Evolutionary conservation across 139 green algal species (phyloP).

Genomic region (Chlamydomonas sp.): DNA sequence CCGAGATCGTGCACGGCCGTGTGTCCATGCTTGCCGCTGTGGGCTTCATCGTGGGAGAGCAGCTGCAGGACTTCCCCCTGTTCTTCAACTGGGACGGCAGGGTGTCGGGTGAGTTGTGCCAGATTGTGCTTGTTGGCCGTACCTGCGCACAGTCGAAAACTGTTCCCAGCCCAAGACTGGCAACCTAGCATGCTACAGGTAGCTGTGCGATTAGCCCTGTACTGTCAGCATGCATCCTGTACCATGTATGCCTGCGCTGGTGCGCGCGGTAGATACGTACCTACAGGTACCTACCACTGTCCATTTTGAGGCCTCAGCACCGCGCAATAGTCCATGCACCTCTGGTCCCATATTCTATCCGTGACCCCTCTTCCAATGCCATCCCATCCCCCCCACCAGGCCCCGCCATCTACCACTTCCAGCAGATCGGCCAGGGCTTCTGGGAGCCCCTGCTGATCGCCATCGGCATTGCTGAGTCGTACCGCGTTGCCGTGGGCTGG

Average conservation of each 20-base stretch:
- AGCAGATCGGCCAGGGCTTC: slow-evolving; percentile 71
- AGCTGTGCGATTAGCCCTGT: too few relatives aligned
- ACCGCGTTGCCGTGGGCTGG: slow-evolving; percentile 66
- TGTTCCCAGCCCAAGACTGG: background rate
- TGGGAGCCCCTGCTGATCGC: slow-evolving; percentile 75
- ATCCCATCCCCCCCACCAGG: slow-evolving; percentile 34
- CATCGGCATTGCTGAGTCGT: slow-evolving; percentile 74
- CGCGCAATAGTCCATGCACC: too few relatives aligned
- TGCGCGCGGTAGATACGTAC: too few relatives aligned
- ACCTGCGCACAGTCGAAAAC: background rate
- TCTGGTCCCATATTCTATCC: too few relatives aligned
- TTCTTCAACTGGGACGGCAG: slow-evolving; percentile 71
- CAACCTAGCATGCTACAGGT: background rate
- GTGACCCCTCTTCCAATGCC: too few relatives aligned
- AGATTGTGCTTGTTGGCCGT: background rate
- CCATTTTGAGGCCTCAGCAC: too few relatives aligned
- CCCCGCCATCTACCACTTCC: slow-evolving; percentile 86
- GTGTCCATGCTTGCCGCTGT: slow-evolving; percentile 80
- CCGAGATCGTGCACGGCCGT: slow-evolving; percentile 80
- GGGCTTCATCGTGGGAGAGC: slow-evolving; percentile 78
- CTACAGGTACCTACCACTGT: too few relatives aligned
- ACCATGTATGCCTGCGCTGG: too few relatives aligned
- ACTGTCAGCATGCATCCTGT: too few relatives aligned
- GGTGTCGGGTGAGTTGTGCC: slow-evolving; percentile 31
- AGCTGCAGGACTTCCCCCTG: slow-evolving; percentile 66